These are phyloP conservation scores for Chrysanthemum seticuspe DNA, from an alignment of 129 eudicot species.

Conservation along the genomic window DNA sequence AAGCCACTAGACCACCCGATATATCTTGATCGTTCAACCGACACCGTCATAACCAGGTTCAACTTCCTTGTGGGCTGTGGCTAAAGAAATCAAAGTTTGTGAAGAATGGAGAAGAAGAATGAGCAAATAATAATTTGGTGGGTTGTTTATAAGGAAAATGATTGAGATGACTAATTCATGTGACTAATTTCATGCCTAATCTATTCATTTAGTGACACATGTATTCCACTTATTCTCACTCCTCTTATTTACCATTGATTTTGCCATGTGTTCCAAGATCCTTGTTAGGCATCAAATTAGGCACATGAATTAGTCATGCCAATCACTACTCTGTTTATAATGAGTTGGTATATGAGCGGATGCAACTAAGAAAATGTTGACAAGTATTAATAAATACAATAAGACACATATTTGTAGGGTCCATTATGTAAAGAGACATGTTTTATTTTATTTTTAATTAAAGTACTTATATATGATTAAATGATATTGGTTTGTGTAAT, in stretches of 20 bases:
- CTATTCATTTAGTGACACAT: too few relatives aligned
- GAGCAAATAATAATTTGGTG: conserved; percentile 29
- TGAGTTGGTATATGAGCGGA: conserved; percentile 41
- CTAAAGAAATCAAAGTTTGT: conserved; percentile 16
- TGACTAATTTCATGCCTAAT: too few relatives aligned
- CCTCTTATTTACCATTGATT: too few relatives aligned
- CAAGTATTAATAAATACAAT: conserved; percentile 18
- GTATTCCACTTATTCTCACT: too few relatives aligned
- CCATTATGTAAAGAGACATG: conserved; percentile 18
- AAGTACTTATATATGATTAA: not conserved
- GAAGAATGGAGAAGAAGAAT: conserved; percentile 22
- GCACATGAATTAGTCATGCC: too few relatives aligned
- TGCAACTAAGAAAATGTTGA: conserved; percentile 36
- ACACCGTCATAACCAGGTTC: conserved; percentile 20
- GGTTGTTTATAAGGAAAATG: too few relatives aligned
- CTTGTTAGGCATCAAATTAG: too few relatives aligned
- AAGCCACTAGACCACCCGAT: conserved; percentile 7
- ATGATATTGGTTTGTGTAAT: not conserved
- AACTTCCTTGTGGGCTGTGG: conserved; percentile 14
- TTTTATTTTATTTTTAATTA: not conserved
- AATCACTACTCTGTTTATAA: too few relatives aligned
- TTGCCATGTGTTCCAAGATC: too few relatives aligned
- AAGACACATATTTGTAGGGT: conserved; percentile 31
- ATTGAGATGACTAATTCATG: too few relatives aligned
- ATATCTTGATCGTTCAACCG: conserved; percentile 8